Conservation (phyloP, 2,329 filamentous ascomycete species). For the Camillea tinctor region DNA sequence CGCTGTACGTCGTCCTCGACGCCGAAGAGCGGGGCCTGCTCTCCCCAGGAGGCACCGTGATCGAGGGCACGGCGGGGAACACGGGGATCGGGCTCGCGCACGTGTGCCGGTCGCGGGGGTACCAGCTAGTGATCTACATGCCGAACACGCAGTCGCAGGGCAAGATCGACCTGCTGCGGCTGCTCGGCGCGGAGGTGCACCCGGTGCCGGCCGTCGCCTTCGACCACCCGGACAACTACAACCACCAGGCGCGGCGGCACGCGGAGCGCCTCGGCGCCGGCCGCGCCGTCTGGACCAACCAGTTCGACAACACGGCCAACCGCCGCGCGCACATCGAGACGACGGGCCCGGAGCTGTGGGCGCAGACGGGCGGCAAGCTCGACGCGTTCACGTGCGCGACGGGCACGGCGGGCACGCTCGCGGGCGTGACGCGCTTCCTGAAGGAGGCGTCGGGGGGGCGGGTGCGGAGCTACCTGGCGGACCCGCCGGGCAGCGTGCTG, state of each 20-base stretch:
- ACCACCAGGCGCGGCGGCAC: constrained; percentile 89
- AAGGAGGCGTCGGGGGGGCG: constrained; percentile 77
- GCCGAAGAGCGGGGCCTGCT: constrained; percentile 86
- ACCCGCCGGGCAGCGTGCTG: constrained; percentile 89
- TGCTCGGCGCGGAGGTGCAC: constrained; percentile 92
- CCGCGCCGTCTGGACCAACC: constrained; percentile 93
- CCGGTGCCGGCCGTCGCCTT: constrained; percentile 95
- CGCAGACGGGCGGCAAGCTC: constrained; percentile 79
- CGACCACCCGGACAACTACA: constrained; percentile 95
- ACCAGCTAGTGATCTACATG: constrained; percentile 99
- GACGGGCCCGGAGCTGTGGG: constrained; percentile 96
- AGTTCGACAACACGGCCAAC: constrained; percentile 97
- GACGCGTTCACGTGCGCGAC: constrained; percentile 96
- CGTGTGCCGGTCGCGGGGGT: constrained; percentile 88
- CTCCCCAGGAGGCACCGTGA: constrained; percentile 83
- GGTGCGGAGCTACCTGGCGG: constrained; percentile 87
- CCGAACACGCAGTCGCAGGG: constrained; percentile 97
- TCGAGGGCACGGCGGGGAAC: constrained; percentile 96
- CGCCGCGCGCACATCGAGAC: constrained; percentile 93
- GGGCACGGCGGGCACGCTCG: constrained; percentile 87
- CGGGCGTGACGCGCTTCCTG: constrained; percentile 82
- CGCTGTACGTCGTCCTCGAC: constrained; percentile 89
- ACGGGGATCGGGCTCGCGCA: constrained; percentile 97
- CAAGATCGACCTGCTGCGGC: constrained; percentile 88
- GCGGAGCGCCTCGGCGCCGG: constrained; percentile 76